Evolutionary conservation across 2,329 filamentous ascomycete species (phyloP).

Genomic region (Cordyceps cateniannulata): DNA sequence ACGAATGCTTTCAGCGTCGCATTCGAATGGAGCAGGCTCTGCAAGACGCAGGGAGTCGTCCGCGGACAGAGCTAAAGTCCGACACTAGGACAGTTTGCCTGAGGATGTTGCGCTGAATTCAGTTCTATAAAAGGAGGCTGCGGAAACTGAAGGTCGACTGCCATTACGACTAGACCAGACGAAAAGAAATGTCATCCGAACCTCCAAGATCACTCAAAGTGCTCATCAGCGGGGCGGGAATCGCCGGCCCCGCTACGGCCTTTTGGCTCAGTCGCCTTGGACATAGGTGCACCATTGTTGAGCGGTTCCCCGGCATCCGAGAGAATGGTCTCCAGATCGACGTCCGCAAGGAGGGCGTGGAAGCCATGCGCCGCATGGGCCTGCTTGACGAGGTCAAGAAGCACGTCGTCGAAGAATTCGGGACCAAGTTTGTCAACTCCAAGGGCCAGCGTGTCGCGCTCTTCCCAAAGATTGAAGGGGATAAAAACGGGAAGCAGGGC

Average conservation of each 20-base stretch:
- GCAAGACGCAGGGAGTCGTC: neutral
- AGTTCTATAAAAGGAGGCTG: neutral
- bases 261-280: constrained; percentile 33
- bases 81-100: neutral
- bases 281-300: constrained; percentile 35
- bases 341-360: constrained; percentile 35
- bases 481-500: constrained; percentile 30
- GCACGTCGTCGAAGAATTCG: constrained; percentile 39
- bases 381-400: constrained; percentile 30
- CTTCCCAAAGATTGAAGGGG: constrained; percentile 34
- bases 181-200: neutral
- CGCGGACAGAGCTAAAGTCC: neutral
- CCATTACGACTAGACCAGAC: neutral
- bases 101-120: neutral
- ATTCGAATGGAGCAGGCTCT: neutral
- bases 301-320: constrained; percentile 32
- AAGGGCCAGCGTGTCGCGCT: constrained; percentile 31
- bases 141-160: neutral
- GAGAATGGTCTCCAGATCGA: constrained; percentile 39
- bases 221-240: constrained; percentile 41
- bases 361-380: constrained; percentile 32
- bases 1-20: neutral
- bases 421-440: constrained; percentile 38
- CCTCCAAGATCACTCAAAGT: constrained; percentile 27
- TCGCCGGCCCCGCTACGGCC: constrained; percentile 37